These are phyloP conservation scores for Colletotrichum gigasporum DNA, from an alignment of 2,329 filamentous ascomycete genomes.

Conservation along the genomic window DNA sequence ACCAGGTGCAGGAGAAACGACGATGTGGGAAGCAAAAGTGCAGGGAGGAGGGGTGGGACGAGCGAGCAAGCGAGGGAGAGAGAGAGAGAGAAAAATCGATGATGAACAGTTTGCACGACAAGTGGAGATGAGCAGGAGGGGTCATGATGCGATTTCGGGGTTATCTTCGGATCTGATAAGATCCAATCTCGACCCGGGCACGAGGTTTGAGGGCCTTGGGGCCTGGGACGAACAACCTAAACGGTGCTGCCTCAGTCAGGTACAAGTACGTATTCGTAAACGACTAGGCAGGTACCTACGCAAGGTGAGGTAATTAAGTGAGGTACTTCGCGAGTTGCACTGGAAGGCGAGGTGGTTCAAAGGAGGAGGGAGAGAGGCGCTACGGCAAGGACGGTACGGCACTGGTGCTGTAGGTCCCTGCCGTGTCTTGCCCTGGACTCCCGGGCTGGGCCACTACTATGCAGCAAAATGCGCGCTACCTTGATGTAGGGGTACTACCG, in stretches of 20 bases:
- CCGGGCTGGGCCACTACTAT: no score
- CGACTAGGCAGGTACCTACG: no score
- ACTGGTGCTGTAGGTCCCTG: no score
- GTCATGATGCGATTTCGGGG: constrained; percentile 35
- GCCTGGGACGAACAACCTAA: background rate
- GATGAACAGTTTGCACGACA: constrained; percentile 16
- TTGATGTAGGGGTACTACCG: no score
- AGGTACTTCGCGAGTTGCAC: no score
- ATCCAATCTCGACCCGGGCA: constrained; percentile 42
- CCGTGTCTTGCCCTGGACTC: no score
- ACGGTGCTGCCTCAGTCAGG: background rate
- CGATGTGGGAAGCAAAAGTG: constrained; percentile 4
- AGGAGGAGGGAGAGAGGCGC: no score
- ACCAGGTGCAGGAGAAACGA: constrained; percentile 3
- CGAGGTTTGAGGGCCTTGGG: no score
- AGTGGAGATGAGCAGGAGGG: constrained; percentile 12
- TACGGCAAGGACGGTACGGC: no score
- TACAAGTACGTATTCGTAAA: background rate
- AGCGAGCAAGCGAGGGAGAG: background rate
- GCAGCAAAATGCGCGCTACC: no score
- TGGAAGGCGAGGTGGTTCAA: no score
- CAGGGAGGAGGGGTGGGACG: background rate
- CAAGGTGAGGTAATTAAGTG: no score
- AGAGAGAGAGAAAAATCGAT: background rate
- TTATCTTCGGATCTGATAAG: constrained; percentile 66